Percentiles rank a stretch among this genome's conserved stretches.
phyloP scores from a whole-genome alignment of 331 rosid species.

The Telfairia occidentalis region DNA sequence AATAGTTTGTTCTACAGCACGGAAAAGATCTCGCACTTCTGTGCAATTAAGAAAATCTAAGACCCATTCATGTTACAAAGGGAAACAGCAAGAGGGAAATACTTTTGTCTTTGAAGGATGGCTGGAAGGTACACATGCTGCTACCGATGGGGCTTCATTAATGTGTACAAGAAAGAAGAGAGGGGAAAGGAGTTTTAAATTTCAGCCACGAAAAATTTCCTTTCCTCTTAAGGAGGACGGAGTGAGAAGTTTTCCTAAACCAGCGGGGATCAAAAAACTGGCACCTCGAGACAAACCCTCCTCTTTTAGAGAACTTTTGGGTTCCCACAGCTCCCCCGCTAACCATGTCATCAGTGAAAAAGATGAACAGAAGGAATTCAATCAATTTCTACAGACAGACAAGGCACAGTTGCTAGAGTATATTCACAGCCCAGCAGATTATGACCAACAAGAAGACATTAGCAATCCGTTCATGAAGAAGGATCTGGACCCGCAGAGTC shows the following conservation, averaged over 20 bases:
- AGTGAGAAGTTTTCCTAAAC: conserved; percentile 26
- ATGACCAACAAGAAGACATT: conserved; percentile 27
- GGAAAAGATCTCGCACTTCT: conserved; percentile 38
- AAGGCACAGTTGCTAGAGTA: conserved; percentile 20
- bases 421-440: conserved; percentile 27
- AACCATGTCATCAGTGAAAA: conserved; percentile 27
- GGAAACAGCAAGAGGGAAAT: conserved; percentile 33
- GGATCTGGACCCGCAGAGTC: conserved; percentile 32
- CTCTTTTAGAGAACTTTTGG: conserved; percentile 27
- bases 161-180: conserved; percentile 27
- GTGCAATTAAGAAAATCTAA: conserved; percentile 27
- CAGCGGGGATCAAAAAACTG: conserved; percentile 26
- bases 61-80: conserved; percentile 23
- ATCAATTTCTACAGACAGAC: conserved; percentile 26
- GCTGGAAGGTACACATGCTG: conserved; percentile 21
- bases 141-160: conserved; percentile 32
- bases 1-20: conserved; percentile 44
- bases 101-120: conserved; percentile 28
- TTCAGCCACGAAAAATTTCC: conserved; percentile 26
- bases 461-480: conserved; percentile 22
- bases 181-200: conserved; percentile 23
- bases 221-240: conserved; percentile 23
- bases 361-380: conserved; percentile 24
- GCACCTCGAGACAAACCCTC: conserved; percentile 20
- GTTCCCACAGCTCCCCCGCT: conserved; percentile 19